A percentile compares a stretch with the other conserved stretches of the same genome.
Conservation (phyloP, 2,329 filamentous ascomycete species). For the Scedosporium dehoogii region DNA sequence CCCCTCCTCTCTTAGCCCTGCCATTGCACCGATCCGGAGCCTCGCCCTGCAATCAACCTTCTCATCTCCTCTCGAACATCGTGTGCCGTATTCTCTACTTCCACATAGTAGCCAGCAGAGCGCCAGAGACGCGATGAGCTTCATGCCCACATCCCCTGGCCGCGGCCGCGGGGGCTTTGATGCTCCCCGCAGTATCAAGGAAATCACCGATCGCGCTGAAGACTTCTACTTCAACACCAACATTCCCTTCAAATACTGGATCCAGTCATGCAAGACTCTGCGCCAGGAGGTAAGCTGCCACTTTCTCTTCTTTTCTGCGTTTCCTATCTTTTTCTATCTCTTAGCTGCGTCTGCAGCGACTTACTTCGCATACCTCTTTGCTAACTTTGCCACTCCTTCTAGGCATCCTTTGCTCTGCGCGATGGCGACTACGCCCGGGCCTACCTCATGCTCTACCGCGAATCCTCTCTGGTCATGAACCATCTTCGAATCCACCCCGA, state of each 20-base stretch:
- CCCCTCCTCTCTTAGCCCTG: not conserved
- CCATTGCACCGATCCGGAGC: not conserved
- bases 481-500: conserved; percentile 69
- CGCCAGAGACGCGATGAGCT: not conserved
- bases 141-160: not conserved
- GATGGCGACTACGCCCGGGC: conserved; percentile 83
- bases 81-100: not conserved
- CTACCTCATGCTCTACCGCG: conserved; percentile 84
- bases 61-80: not conserved
- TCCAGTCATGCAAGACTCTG: conserved; percentile 69
- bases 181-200: conserved; percentile 50
- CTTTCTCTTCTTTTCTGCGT: not conserved
- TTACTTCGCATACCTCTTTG: not conserved
- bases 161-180: not conserved
- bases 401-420: conserved; percentile 77
- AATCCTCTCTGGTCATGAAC: conserved; percentile 74
- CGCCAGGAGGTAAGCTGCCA: conserved; percentile 63
- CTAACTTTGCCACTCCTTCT: conserved; percentile 8
- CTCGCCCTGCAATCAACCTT: not conserved
- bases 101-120: not conserved
- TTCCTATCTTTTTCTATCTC: not conserved
- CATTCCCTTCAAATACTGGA: conserved; percentile 72
- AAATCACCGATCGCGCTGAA: conserved; percentile 66
- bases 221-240: conserved; percentile 72
- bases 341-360: not conserved